Evolutionary conservation across 2,329 filamentous ascomycete genomes (phyloP).

Genomic region (Ilyonectria destructans): DNA sequence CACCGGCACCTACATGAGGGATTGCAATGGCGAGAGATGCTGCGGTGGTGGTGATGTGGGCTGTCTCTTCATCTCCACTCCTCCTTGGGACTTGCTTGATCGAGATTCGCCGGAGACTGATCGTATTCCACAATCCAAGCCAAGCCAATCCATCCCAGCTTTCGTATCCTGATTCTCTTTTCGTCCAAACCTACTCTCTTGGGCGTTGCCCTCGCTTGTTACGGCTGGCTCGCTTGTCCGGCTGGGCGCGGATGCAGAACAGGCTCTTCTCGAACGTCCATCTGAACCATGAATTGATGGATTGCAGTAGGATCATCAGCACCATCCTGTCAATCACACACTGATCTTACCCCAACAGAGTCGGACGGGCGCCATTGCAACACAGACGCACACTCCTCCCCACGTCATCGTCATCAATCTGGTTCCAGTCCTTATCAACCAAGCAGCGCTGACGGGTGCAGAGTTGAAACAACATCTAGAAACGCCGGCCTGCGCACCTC

Average conservation of each 20-base stretch:
- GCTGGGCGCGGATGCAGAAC: background rate
- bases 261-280: slow-evolving; percentile 11
- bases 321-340: slow-evolving; percentile 6
- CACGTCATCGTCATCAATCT: slow-evolving; percentile 22
- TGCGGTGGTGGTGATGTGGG: slow-evolving; percentile 28
- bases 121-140: slow-evolving; percentile 8
- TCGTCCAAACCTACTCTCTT: slow-evolving; percentile 1
- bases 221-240: background rate
- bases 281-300: slow-evolving; percentile 10
- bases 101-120: slow-evolving; percentile 3
- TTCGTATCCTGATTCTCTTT: slow-evolving; percentile 6
- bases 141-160: slow-evolving; percentile 1
- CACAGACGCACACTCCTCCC: slow-evolving; percentile 5
- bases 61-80: slow-evolving; percentile 30
- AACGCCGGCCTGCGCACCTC: slow-evolving; percentile 24
- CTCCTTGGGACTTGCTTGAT: slow-evolving; percentile 23
- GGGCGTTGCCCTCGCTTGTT: background rate
- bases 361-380: background rate
- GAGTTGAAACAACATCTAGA: slow-evolving; percentile 40
- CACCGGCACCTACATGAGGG: slow-evolving; percentile 2
- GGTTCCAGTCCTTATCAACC: slow-evolving; percentile 17
- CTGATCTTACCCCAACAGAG: background rate
- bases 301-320: background rate
- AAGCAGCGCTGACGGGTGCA: slow-evolving; percentile 30
- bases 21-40: slow-evolving; percentile 13